phyloP scores from a whole-genome alignment of 441 rosid species.

The Melastoma candidum region DNA sequence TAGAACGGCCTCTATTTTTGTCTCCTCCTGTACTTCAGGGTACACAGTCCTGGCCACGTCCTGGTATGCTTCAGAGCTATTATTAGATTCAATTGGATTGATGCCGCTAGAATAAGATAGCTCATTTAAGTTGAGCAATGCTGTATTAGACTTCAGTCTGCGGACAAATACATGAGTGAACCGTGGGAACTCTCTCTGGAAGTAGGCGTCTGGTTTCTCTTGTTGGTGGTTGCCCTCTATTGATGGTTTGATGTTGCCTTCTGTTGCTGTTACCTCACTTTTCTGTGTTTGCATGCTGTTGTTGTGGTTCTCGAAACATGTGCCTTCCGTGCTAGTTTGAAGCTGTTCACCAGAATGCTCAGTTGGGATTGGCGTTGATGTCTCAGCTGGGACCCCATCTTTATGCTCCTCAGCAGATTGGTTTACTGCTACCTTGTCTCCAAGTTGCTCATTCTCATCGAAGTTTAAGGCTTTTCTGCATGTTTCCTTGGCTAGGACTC shows the following conservation, averaged over 20 bases:
- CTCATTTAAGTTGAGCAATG: conserved; percentile 11
- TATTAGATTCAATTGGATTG: conserved; percentile 28
- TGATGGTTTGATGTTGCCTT: conserved; percentile 28
- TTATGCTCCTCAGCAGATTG: conserved; percentile 18
- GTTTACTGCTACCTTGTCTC: conserved; percentile 16
- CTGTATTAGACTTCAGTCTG: conserved; percentile 22
- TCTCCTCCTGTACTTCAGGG: conserved; percentile 31
- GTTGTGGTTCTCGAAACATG: conserved; percentile 21
- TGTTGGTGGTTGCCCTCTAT: conserved; percentile 16
- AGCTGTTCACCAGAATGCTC: conserved; percentile 21
- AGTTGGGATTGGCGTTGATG: conserved; percentile 11
- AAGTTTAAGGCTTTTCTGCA: conserved; percentile 2
- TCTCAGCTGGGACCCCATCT: conserved; percentile 11
- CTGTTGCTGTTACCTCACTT: conserved; percentile 19
- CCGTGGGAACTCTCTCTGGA: conserved; percentile 6
- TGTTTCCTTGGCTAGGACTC: conserved; percentile 25
- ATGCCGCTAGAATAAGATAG: conserved; percentile 21
- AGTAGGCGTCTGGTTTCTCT: conserved; percentile 14
- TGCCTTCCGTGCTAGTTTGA: conserved; percentile 26
- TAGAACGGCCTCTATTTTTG: conserved; percentile 39
- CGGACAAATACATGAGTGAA: neutral
- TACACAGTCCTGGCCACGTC: conserved; percentile 19
- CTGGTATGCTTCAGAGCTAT: conserved; percentile 30
- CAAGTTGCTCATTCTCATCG: conserved; percentile 6
- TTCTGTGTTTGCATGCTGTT: conserved; percentile 20